Conservation (phyloP, 805 yeast genomes). For the Naumovozyma dairenensis region DNA sequence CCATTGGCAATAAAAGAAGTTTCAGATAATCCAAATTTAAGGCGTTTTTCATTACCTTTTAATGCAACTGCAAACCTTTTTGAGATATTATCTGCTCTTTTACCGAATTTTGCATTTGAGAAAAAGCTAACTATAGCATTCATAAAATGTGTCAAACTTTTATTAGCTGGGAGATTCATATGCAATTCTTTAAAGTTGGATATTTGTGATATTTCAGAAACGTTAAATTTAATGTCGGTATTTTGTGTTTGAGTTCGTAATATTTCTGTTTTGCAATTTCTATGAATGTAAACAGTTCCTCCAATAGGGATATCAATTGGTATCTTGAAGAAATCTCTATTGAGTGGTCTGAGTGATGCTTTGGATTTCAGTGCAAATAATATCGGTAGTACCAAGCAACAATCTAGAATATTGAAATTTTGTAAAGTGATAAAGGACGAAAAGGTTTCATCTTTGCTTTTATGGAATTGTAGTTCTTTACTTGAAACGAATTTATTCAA, state of each 20-base stretch:
- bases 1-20: constrained; percentile 7
- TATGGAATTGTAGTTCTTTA: constrained; percentile 7
- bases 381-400: constrained; percentile 14
- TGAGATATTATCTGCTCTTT: constrained; percentile 4
- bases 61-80: constrained; percentile 7
- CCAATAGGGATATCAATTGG: constrained; percentile 7
- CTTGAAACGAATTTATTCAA: constrained; percentile 13
- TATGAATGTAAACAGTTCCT: constrained; percentile 14
- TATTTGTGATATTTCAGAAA: constrained; percentile 4
- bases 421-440: constrained; percentile 6
- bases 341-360: constrained; percentile 6
- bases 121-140: constrained; percentile 9
- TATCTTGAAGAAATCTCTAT: constrained; percentile 8
- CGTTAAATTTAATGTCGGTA: constrained; percentile 1
- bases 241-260: neutral
- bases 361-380: constrained; percentile 12
- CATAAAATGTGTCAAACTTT: constrained; percentile 11
- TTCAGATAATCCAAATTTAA: constrained; percentile 9
- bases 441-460: neutral
- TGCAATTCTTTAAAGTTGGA: constrained; percentile 12
- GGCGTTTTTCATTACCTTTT: constrained; percentile 1
- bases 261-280: constrained; percentile 4
- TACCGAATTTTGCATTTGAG: constrained; percentile 14
- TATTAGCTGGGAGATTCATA: constrained; percentile 2
- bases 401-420: constrained; percentile 16